Evolutionary conservation across 257 asterid genomes (phyloP), one percentile per base, ranked within the genome.

Genomic region (Solanum chmielewskii): DNA sequence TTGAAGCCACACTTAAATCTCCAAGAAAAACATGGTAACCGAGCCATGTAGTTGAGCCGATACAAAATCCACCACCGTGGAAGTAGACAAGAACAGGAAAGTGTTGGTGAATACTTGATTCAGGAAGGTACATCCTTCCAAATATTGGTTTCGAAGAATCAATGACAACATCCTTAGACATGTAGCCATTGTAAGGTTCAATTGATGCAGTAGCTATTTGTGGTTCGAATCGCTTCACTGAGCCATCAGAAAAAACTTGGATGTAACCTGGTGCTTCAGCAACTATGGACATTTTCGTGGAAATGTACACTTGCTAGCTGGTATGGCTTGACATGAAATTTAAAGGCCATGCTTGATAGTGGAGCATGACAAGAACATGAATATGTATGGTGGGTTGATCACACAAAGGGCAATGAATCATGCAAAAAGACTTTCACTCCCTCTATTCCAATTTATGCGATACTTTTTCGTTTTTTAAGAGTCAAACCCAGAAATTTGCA

Each of bases 61-160:
- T 93, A 90, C 98, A 93, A 83, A 96, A 96, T 13, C 98, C 98
- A 20, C 97, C 98, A 6, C 99, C 99, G 74, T 96, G 99, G 92
- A 96, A 96, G 71, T 96, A 94, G 66, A 93, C 92, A 71, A 96
- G 29, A 76, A 93, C 83, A 0, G 98, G 96, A 68, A 94, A 91
- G 3, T 25, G 71, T 64, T 44, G 49, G 21, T 56, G 42, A 52
- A 29, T 42, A 15, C 56, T 39, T 25, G 89, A 86, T 52, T 86
- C 60, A 4, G 91, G 62, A 31, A 49, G 91, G 86, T 92, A 95
- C 31, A 96, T 90, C 88, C 98, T 86, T 3, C 95, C 95, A 11
- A 92, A 92, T 71, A 95, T 89, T 2, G 91, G 91, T 25, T 92
- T 93, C 1, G 93, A 87, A 13, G 93, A 64, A 86, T 93, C 94